A percentile compares a stretch with the other conserved stretches of the same genome.
These are phyloP conservation scores for Pichia sp. DNA, from an alignment of 1,139 yeast genomes.

Conservation along the genomic window DNA sequence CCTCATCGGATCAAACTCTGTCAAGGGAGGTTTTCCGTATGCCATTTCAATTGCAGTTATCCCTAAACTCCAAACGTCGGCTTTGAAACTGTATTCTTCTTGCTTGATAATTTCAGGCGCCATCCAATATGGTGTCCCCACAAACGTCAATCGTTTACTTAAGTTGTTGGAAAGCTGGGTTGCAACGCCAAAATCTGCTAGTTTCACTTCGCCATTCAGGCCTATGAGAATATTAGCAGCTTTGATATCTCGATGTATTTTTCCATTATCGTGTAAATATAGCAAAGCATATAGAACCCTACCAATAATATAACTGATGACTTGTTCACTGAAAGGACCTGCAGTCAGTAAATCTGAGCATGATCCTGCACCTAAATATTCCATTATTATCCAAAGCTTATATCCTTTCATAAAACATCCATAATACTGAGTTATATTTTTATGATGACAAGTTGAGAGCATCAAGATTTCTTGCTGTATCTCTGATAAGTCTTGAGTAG, in stretches of 20 bases:
- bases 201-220: slow-evolving; percentile 69
- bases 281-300: slow-evolving; percentile 65
- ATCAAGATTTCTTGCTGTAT: slow-evolving; percentile 77
- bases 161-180: slow-evolving; percentile 77
- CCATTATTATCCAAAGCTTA: slow-evolving; percentile 85
- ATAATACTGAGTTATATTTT: slow-evolving; percentile 67
- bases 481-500: slow-evolving; percentile 70
- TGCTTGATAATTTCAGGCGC: slow-evolving; percentile 93
- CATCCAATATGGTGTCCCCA: slow-evolving; percentile 99
- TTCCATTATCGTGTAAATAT: slow-evolving; percentile 72
- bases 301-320: slow-evolving; percentile 52
- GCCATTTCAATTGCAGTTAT: slow-evolving; percentile 82
- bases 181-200: slow-evolving; percentile 96
- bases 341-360: slow-evolving; percentile 62
- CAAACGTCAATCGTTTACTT: slow-evolving; percentile 81
- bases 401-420: slow-evolving; percentile 80
- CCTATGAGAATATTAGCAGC: slow-evolving; percentile 79
- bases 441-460: slow-evolving; percentile 65
- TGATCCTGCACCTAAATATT: slow-evolving; percentile 80
- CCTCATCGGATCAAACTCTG: slow-evolving; percentile 73
- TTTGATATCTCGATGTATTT: slow-evolving; percentile 83
- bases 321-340: slow-evolving; percentile 56
- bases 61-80: slow-evolving; percentile 96
- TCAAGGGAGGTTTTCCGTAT: slow-evolving; percentile 79
- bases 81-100: slow-evolving; percentile 80